Base-by-base conservation (phyloP, 1,284 basidiomycete genomes). In the Rhizoctonia solani region DNA sequence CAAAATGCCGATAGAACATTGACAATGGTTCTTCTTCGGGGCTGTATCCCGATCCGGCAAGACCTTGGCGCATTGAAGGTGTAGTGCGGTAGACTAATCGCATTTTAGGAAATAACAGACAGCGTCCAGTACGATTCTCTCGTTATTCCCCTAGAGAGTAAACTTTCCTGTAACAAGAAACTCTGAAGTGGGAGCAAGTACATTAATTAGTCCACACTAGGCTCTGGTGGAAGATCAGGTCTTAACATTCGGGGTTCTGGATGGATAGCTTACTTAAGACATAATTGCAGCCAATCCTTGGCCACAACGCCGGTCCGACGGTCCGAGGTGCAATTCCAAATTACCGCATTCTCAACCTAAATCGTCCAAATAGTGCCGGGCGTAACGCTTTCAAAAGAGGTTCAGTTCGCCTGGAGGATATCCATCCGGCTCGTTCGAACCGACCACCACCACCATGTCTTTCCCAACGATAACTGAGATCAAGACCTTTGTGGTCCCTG, bases 381-480 rank as follows among this genome's bases (percentile, higher is more conserved):
- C 34, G 39, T 34, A 47, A 59, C 9, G 56, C 41, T 49, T 32
- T 63, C 59, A 63, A 63, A 63, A 63, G 59, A 29, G 32, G 32
- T 42, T 32, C 44, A 59, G 13, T 16, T 25, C 42, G n/a, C 30
- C 25, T 21, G 44, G 21, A 13, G 29, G 25, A 11, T 30, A 59
- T 19, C 19, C 25, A n/a, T n/a, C n/a, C n/a, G n/a, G n/a, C n/a
- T n/a, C 44, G 29, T 27, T 30, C 21, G 37, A 63, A n/a, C 23
- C 59, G 23, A 37, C 59, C n/a, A 13, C 19, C 13, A 39, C 34
- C 4, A 30, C 23, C 25, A 63, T 63, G 59, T 49, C 59, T 39
- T 74, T 73, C 67, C 73, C 74, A 54, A 72, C 66, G 19, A 74
- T 75, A 59, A 61, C 67, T 19, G 71, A 71, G 47, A 67, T 74